Conservation (phyloP, 345 rosid species). For the Hibiscus trionum region DNA sequence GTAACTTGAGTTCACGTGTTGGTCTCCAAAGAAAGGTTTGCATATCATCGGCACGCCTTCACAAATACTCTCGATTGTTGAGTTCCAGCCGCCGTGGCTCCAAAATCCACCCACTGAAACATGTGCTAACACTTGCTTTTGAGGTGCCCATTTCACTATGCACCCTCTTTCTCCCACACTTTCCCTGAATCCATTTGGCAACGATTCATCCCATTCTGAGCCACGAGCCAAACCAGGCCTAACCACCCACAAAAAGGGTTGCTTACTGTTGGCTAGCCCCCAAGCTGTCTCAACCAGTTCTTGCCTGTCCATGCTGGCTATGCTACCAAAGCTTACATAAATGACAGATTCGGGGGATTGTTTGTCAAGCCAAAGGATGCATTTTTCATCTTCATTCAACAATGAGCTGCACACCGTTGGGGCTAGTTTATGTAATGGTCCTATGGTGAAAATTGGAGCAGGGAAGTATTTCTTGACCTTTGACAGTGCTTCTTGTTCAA, state of each 20-base stretch:
- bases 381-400: slow-evolving; percentile 21
- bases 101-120: slow-evolving; percentile 31
- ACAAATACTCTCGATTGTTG: slow-evolving; percentile 28
- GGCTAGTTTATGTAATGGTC: slow-evolving; percentile 29
- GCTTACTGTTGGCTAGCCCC: slow-evolving; percentile 23
- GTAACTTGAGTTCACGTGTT: slow-evolving; percentile 17
- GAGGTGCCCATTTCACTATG: slow-evolving; percentile 38
- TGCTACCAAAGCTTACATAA: slow-evolving; percentile 22
- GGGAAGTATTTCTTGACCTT: slow-evolving; percentile 13
- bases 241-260: slow-evolving; percentile 31
- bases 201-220: slow-evolving; percentile 13
- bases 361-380: slow-evolving; percentile 31
- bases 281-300: slow-evolving; percentile 15
- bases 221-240: slow-evolving; percentile 24
- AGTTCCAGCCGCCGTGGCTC: slow-evolving; percentile 42
- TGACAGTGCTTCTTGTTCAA: slow-evolving; percentile 20
- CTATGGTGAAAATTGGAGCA: slow-evolving; percentile 24
- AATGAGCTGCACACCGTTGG: slow-evolving; percentile 16
- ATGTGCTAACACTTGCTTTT: slow-evolving; percentile 30
- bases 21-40: slow-evolving; percentile 30
- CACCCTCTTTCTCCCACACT: slow-evolving; percentile 13
- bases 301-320: not conserved
- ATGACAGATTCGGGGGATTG: slow-evolving; percentile 22
- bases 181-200: slow-evolving; percentile 16
- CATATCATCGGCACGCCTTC: slow-evolving; percentile 41